Evolutionary conservation across 2,329 filamentous ascomycete species (phyloP).

Genomic region (Coniochaeta hoffmannii): DNA sequence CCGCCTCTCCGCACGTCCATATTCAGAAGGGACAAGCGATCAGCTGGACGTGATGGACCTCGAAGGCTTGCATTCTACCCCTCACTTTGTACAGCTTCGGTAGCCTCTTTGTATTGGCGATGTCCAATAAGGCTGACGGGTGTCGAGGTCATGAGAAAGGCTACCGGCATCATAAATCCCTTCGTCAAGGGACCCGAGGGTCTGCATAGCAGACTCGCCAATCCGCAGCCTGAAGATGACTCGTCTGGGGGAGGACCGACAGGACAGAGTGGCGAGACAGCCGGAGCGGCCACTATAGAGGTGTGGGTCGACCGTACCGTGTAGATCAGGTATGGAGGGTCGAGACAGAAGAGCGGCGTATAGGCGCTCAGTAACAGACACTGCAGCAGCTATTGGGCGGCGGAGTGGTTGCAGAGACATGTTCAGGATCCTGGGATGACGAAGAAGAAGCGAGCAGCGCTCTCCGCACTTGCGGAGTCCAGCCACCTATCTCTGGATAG

Average conservation of each 20-base stretch:
- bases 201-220: background rate
- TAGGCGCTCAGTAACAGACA: background rate
- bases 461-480: background rate
- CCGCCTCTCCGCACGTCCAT: background rate
- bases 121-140: background rate
- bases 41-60: background rate
- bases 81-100: background rate
- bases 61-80: background rate
- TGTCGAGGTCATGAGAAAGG: background rate
- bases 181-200: background rate
- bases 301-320: background rate
- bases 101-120: background rate
- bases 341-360: too few species aligned
- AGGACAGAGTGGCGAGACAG: background rate
- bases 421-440: background rate
- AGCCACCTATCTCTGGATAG: background rate
- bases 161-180: background rate
- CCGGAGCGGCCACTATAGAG: background rate
- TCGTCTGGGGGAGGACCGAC: background rate
- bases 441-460: background rate
- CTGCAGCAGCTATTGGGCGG: background rate
- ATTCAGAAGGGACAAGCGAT: background rate
- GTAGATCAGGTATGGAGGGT: background rate
- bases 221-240: background rate
- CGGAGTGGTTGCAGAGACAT: background rate